These are phyloP conservation scores for Pulveroboletus sp. DNA, from an alignment of 768 basidiomycete species.

Conservation along the genomic window DNA sequence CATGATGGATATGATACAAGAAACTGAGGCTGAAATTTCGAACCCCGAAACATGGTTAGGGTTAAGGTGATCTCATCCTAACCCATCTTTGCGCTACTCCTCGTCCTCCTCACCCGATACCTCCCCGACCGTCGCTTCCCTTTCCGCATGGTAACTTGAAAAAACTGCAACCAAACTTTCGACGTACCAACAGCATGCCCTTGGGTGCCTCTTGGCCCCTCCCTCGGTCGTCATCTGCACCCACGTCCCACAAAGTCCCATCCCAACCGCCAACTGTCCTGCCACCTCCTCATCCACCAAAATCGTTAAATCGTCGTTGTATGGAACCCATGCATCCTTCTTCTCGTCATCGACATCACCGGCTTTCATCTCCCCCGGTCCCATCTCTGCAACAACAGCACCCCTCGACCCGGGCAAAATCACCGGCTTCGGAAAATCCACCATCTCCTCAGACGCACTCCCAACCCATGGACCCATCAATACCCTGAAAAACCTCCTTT, in stretches of 20 bases:
- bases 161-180: constrained; percentile 46
- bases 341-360: background rate
- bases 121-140: background rate
- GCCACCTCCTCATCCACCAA: constrained; percentile 22
- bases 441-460: constrained; percentile 28
- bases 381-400: constrained; percentile 9
- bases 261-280: constrained; percentile 19
- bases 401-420: constrained; percentile 31
- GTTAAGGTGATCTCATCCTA: constrained; percentile 16
- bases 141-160: constrained; percentile 45
- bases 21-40: constrained; percentile 12
- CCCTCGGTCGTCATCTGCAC: constrained; percentile 27
- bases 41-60: constrained; percentile 30
- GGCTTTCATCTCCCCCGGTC: background rate
- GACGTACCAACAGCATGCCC: constrained; percentile 50
- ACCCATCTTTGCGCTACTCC: background rate
- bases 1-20: background rate
- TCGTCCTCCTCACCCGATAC: background rate
- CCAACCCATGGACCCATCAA: constrained; percentile 50
- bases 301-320: constrained; percentile 25
- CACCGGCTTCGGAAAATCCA: constrained; percentile 32
- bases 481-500: constrained; percentile 39
- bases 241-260: constrained; percentile 35
- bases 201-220: constrained; percentile 1
- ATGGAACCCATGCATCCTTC: constrained; percentile 36